These are phyloP conservation scores for Dactylis glomerata DNA, from an alignment of 176 grass and related monocot species.

Conservation along the genomic window DNA sequence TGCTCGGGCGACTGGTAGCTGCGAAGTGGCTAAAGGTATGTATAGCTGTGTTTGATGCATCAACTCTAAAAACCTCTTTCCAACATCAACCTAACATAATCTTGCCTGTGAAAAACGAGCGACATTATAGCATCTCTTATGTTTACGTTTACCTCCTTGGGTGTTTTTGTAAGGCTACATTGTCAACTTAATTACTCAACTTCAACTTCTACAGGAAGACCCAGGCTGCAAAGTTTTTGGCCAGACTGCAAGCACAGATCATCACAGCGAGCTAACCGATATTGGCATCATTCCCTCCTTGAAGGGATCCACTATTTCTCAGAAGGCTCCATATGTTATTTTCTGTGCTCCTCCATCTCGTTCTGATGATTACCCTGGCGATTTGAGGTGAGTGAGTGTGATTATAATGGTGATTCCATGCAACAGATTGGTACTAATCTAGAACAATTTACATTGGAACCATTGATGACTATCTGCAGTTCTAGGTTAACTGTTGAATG, in stretches of 20 bases:
- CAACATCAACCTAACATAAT: not conserved
- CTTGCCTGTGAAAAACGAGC: not conserved
- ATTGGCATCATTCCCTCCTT: slow-evolving; percentile 70
- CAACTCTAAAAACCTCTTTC: not conserved
- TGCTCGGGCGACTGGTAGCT: slow-evolving; percentile 80
- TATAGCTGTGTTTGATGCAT: not conserved
- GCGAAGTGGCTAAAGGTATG: slow-evolving; percentile 73
- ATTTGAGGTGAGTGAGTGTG: slow-evolving; percentile 54
- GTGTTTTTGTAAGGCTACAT: not conserved
- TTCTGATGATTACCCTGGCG: slow-evolving; percentile 71
- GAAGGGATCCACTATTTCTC: slow-evolving; percentile 43
- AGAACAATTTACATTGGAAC: not conserved
- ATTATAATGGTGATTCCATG: slow-evolving; percentile 10
- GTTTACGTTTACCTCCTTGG: not conserved
- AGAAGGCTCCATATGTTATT: slow-evolving; percentile 77
- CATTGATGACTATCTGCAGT: not conserved
- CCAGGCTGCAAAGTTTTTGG: slow-evolving; percentile 86
- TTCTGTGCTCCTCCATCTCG: slow-evolving; percentile 83
- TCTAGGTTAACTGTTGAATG: not conserved
- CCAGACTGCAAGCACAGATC: slow-evolving; percentile 71
- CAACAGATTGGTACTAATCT: not conserved
- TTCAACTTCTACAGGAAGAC: slow-evolving; percentile 53
- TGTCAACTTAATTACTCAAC: not conserved
- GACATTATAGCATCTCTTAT: not conserved
- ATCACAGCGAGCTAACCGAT: slow-evolving; percentile 70